Evolutionary conservation across 1,284 basidiomycete genomes (phyloP).

Genomic region (Stygiomarasmius scandens): DNA sequence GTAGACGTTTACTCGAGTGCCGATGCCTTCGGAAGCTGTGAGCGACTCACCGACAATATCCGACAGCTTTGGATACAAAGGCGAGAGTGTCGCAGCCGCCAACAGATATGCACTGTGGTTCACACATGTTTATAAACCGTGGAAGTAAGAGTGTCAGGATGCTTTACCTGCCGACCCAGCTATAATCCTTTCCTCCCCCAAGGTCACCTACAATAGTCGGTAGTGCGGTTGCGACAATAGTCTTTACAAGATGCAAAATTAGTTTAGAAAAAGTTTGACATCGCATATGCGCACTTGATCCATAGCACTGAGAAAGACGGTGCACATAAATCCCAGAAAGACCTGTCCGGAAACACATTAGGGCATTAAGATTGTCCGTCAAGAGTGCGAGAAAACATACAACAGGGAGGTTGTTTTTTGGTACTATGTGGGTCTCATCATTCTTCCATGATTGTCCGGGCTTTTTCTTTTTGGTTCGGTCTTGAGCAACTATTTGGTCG

Average conservation of each 20-base stretch:
- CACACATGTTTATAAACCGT: no score
- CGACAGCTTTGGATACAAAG: constrained; percentile 73
- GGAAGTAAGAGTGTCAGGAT: no score
- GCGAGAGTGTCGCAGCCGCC: constrained; percentile 66
- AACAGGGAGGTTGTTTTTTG: constrained; percentile 54
- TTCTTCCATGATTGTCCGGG: constrained; percentile 57
- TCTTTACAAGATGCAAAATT: constrained; percentile 39
- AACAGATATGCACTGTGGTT: constrained; percentile 82
- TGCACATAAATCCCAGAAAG: constrained; percentile 56
- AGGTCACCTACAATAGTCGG: constrained; percentile 75
- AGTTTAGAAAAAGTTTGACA: not conserved
- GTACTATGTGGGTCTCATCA: constrained; percentile 53
- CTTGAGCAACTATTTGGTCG: not conserved
- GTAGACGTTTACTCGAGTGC: not conserved
- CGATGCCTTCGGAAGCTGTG: constrained; percentile 9
- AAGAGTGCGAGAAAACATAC: constrained; percentile 31
- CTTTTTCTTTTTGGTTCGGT: constrained; percentile 21
- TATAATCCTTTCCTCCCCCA: constrained; percentile 69
- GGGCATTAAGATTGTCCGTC: not conserved
- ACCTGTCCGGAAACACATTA: constrained; percentile 36
- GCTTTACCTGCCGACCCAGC: constrained; percentile 74
- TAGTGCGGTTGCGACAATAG: constrained; percentile 79
- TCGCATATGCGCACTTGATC: constrained; percentile 47
- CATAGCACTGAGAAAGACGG: constrained; percentile 58
- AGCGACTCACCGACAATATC: constrained; percentile 35